phyloP scores from a whole-genome alignment of 495 filamentous ascomycete genomes.

The Emericellopsis terricola region DNA sequence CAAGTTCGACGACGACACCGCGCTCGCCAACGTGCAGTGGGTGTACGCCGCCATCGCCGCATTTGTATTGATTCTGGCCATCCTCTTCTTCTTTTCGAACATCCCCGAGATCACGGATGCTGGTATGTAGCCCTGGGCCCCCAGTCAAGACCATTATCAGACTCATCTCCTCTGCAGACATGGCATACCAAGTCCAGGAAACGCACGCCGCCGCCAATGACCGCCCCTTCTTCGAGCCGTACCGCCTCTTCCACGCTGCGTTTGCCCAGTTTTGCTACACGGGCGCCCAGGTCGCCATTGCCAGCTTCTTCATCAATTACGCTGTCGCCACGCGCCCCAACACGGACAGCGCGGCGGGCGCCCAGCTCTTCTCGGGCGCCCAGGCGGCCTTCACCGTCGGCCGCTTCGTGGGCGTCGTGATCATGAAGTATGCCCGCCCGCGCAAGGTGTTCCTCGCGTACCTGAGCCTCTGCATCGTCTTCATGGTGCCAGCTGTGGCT shows the following conservation, averaged over 20 bases:
- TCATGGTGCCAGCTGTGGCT: constrained; percentile 36
- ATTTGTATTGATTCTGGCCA: constrained; percentile 47
- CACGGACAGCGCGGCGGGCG: constrained; percentile 5
- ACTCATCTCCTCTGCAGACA: background rate
- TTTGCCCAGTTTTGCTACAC: constrained; percentile 56
- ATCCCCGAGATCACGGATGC: constrained; percentile 63
- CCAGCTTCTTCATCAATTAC: constrained; percentile 30
- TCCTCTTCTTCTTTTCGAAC: constrained; percentile 42
- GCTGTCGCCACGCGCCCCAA: constrained; percentile 6
- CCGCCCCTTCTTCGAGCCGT: constrained; percentile 41
- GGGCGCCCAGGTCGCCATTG: constrained; percentile 48
- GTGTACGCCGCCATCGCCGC: constrained; percentile 54
- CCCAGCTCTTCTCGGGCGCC: constrained; percentile 42
- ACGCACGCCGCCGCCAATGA: constrained; percentile 21
- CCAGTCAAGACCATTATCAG: background rate
- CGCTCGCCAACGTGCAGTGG: constrained; percentile 48
- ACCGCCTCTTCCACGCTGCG: constrained; percentile 46
- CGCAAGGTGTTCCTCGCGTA: constrained; percentile 32
- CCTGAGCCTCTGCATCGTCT: constrained; percentile 34
- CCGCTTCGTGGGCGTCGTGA: constrained; percentile 37
- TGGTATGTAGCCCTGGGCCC: constrained; percentile 32
- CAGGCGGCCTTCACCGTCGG: constrained; percentile 49
- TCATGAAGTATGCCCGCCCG: constrained; percentile 31
- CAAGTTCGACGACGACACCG: constrained; percentile 28
- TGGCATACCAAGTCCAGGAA: constrained; percentile 20